Evolutionary conservation across 2,329 filamentous ascomycete genomes (phyloP).

Genomic region (Calonectria multiphialidica): DNA sequence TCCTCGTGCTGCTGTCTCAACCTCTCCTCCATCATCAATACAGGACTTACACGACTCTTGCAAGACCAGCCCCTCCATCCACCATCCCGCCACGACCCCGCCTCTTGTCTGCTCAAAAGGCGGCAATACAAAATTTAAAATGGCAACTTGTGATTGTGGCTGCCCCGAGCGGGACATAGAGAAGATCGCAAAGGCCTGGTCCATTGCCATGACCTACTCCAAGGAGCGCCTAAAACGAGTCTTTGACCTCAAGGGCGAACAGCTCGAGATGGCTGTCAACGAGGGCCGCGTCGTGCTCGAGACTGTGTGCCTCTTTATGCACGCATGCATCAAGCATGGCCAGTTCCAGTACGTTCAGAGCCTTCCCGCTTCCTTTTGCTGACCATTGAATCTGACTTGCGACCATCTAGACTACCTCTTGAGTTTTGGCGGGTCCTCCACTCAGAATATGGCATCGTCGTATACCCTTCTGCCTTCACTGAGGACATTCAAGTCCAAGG

Average conservation of each 20-base stretch:
- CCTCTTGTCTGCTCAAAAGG: not conserved
- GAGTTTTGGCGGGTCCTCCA: constrained; percentile 55
- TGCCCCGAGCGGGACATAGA: constrained; percentile 47
- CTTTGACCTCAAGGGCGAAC: constrained; percentile 46
- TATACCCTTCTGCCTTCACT: constrained; percentile 54
- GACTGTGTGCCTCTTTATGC: constrained; percentile 55
- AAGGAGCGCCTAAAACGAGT: constrained; percentile 49
- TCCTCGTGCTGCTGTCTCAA: not conserved
- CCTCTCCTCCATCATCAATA: not conserved
- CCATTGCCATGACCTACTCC: constrained; percentile 52
- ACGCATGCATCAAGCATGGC: constrained; percentile 52
- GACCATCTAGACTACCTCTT: constrained; percentile 45
- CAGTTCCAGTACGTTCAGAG: constrained; percentile 49
- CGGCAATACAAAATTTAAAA: constrained; percentile 15
- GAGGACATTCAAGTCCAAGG: constrained; percentile 50
- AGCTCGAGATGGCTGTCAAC: constrained; percentile 47
- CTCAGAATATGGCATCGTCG: constrained; percentile 54
- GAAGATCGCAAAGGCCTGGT: constrained; percentile 53
- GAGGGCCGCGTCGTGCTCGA: constrained; percentile 52
- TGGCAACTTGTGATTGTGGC: constrained; percentile 38
- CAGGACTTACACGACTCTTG: not conserved
- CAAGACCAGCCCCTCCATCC: constrained; percentile 12
- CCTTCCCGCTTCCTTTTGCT: not conserved
- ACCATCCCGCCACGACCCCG: not conserved
- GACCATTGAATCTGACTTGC: not conserved